Evolutionary conservation across 768 basidiomycete species (phyloP).

Genomic region (Pulveroboletus sp.): DNA sequence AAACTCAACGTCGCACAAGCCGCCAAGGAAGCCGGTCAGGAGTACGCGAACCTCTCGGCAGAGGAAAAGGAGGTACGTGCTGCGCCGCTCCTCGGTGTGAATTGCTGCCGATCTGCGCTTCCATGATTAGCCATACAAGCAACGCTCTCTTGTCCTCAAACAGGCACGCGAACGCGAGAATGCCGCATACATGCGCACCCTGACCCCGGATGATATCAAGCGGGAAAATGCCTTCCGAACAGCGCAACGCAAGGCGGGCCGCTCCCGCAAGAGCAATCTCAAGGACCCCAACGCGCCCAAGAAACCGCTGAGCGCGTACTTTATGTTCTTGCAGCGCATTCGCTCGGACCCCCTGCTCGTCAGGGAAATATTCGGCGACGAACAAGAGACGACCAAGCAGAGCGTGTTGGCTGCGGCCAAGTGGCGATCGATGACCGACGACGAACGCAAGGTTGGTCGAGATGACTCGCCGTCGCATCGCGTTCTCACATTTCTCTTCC

Average conservation of each 20-base stretch:
- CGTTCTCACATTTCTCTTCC: constrained; percentile 14
- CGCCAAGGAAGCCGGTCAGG: constrained; percentile 90
- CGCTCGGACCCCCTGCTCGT: constrained; percentile 76
- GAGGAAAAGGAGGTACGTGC: constrained; percentile 80
- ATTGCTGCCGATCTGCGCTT: constrained; percentile 17
- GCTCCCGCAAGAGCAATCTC: constrained; percentile 90
- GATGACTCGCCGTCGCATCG: background rate
- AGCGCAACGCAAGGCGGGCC: constrained; percentile 90
- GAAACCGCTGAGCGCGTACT: constrained; percentile 92
- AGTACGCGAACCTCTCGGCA: constrained; percentile 73
- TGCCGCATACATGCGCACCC: constrained; percentile 78
- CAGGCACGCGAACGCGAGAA: constrained; percentile 82
- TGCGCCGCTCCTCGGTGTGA: constrained; percentile 24
- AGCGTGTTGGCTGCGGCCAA: constrained; percentile 89
- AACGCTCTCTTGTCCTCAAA: constrained; percentile 81
- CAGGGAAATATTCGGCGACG: constrained; percentile 79
- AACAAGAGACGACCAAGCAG: constrained; percentile 92
- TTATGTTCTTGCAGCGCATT: constrained; percentile 92
- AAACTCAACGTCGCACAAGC: constrained; percentile 95
- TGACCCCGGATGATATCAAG: constrained; percentile 93
- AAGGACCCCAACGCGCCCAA: constrained; percentile 97
- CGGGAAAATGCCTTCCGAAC: constrained; percentile 90
- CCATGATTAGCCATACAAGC: constrained; percentile 71
- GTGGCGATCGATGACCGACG: constrained; percentile 92
- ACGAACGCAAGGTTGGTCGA: constrained; percentile 78